These are phyloP conservation scores for Choricystis sp. DNA, from an alignment of 139 green algal species.

Conservation along the genomic window DNA sequence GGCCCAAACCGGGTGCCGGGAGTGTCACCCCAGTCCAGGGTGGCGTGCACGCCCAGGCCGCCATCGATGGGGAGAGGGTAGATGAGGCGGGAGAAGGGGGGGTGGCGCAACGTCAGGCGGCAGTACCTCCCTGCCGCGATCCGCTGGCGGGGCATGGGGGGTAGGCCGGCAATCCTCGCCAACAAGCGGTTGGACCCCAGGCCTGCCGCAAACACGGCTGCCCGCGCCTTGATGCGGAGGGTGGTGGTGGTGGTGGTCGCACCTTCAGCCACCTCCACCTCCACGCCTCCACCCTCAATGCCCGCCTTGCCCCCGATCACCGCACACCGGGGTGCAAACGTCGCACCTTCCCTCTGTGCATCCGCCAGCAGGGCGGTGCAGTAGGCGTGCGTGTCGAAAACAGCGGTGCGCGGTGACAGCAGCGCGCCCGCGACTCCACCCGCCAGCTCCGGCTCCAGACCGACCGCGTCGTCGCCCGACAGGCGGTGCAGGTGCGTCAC, in stretches of 20 bases:
- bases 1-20: constrained; percentile 79
- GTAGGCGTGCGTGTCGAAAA: constrained; percentile 59
- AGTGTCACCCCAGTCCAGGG: constrained; percentile 57
- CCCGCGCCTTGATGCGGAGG: constrained; percentile 1
- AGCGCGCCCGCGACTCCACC: constrained; percentile 34
- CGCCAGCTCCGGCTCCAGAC: constrained; percentile 47
- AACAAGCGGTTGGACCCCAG: neutral
- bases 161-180: neutral
- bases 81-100: constrained; percentile 55
- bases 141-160: constrained; percentile 26
- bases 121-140: constrained; percentile 52
- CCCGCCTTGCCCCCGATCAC: constrained; percentile 19
- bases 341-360: constrained; percentile 17
- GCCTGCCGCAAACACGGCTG: neutral
- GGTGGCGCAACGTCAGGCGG: constrained; percentile 13
- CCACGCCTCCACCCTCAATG: neutral
- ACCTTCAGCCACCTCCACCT: neutral
- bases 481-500: constrained; percentile 44
- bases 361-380: constrained; percentile 53
- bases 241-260: neutral
- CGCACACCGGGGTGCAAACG: constrained; percentile 22
- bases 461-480: constrained; percentile 13
- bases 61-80: constrained; percentile 61
- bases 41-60: constrained; percentile 77
- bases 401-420: constrained; percentile 65